phyloP scores from a whole-genome alignment of 2,329 filamentous ascomycete species.

The Stromatinia cepivora region DNA sequence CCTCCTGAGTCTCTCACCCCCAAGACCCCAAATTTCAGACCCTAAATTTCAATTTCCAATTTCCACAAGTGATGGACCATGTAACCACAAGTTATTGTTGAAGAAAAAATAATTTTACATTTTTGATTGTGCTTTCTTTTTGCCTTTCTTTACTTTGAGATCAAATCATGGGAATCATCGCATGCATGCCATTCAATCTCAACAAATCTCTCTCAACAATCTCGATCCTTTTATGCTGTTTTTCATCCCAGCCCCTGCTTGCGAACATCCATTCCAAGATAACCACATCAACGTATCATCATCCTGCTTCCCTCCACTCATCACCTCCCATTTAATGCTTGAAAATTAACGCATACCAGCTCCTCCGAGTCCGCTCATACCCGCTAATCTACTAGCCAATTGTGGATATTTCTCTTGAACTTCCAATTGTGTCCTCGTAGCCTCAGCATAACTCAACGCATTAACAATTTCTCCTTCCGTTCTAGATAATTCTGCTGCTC shows the following conservation, averaged over 20 bases:
- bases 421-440: constrained; percentile 92
- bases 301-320: background rate
- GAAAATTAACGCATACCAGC: constrained; percentile 35
- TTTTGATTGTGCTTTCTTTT: constrained; percentile 15
- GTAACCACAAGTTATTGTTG: background rate
- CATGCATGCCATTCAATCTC: constrained; percentile 9
- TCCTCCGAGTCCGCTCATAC: constrained; percentile 50
- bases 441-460: constrained; percentile 93
- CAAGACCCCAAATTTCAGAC: background rate
- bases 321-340: background rate
- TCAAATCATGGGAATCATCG: constrained; percentile 20
- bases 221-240: background rate
- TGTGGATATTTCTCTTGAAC: constrained; percentile 85
- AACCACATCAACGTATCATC: background rate
- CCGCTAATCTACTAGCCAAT: constrained; percentile 69
- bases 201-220: constrained; percentile 15
- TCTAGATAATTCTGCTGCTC: constrained; percentile 87
- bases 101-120: constrained; percentile 17
- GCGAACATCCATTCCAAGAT: background rate
- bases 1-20: background rate
- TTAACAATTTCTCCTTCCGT: constrained; percentile 97
- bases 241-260: background rate
- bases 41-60: background rate
- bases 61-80: too few species aligned
- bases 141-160: constrained; percentile 21